Conservation (phyloP, 257 asterid species). For the Fraxinus excelsior region DNA sequence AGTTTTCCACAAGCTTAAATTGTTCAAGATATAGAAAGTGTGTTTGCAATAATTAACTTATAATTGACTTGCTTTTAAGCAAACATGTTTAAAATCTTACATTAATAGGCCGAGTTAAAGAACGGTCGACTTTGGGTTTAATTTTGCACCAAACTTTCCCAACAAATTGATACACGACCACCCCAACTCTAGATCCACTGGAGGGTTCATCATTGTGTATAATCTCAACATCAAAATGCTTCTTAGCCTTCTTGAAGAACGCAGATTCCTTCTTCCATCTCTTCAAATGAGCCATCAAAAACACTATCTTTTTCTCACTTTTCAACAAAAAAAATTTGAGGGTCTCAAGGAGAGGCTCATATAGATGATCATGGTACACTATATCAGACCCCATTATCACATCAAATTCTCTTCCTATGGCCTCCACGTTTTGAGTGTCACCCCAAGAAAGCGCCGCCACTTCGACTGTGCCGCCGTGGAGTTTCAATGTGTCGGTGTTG, state of each 20-base stretch:
- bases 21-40: too few species aligned
- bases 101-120: neutral
- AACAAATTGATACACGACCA: conserved; percentile 48
- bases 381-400: conserved; percentile 79
- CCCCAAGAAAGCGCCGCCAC: conserved; percentile 80
- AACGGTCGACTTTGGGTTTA: neutral
- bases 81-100: too few species aligned
- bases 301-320: conserved; percentile 40
- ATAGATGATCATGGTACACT: conserved; percentile 73
- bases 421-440: conserved; percentile 52
- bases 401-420: conserved; percentile 60
- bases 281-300: conserved; percentile 80
- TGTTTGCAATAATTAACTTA: too few species aligned
- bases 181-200: conserved; percentile 62
- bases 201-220: conserved; percentile 51
- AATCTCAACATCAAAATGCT: conserved; percentile 47
- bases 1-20: too few species aligned
- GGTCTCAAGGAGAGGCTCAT: conserved; percentile 61
- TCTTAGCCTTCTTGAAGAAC: conserved; percentile 68
- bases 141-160: conserved; percentile 17
- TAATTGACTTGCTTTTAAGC: neutral
- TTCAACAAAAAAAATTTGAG: conserved; percentile 48
- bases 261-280: conserved; percentile 78
- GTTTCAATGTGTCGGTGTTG: conserved; percentile 44
- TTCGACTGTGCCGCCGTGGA: conserved; percentile 46